A percentile compares a stretch with the other conserved stretches of the same genome.
Evolutionary conservation across 73 alveolate species (phyloP).

Genomic region (Diophrys appendiculata): DNA sequence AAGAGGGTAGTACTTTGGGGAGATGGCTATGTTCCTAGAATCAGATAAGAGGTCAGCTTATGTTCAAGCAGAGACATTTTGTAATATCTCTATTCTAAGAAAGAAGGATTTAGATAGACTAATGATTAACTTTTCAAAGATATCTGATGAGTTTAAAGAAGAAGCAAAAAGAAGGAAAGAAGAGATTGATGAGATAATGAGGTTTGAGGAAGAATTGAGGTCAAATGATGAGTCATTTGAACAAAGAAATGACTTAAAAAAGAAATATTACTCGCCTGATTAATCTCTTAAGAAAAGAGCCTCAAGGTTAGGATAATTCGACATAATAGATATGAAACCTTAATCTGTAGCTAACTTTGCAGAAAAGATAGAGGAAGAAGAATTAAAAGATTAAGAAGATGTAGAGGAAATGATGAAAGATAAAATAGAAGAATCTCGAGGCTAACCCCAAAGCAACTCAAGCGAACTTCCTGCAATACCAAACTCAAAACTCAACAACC

Average conservation of each 20-base stretch:
- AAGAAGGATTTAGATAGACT: slow-evolving; percentile 34
- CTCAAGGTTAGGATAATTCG: neutral
- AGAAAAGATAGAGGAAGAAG: neutral
- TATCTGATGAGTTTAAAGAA: slow-evolving; percentile 21
- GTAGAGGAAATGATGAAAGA: neutral
- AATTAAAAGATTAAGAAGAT: neutral
- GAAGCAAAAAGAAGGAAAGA: slow-evolving; percentile 25
- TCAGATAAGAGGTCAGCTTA: slow-evolving; percentile 30
- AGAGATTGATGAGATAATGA: neutral
- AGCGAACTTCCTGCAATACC: neutral
- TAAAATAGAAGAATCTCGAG: too few relatives aligned
- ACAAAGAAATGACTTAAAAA: neutral
- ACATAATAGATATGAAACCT: neutral
- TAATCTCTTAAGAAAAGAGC: neutral
- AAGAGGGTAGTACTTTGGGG: slow-evolving; percentile 63
- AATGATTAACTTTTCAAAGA: slow-evolving; percentile 31
- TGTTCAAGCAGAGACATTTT: slow-evolving; percentile 46
- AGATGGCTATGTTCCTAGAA: slow-evolving; percentile 45
- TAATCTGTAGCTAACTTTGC: too few relatives aligned
- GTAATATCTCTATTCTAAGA: slow-evolving; percentile 29
- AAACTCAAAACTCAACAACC: too few relatives aligned
- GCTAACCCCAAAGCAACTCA: neutral
- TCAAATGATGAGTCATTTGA: neutral
- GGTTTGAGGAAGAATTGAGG: neutral
- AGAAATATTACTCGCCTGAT: neutral